These are phyloP conservation scores for Neltuma alba DNA, from an alignment of 306 rosid species.

Conservation along the genomic window DNA sequence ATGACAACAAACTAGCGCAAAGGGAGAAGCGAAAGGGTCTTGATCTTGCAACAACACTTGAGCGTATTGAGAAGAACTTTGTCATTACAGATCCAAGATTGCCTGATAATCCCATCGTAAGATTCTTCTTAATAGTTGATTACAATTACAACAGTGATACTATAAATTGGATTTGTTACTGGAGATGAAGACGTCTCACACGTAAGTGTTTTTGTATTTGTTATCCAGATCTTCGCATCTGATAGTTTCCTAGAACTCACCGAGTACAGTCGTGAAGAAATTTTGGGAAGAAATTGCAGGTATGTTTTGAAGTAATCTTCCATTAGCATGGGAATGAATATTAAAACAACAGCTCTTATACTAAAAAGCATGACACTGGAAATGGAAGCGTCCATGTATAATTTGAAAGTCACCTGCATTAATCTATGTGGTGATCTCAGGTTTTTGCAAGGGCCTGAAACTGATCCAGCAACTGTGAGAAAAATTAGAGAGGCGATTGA, in stretches of 20 bases:
- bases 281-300: constrained; percentile 99
- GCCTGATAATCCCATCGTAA: constrained; percentile 98
- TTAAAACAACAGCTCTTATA: not conserved
- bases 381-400: not conserved
- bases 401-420: constrained; percentile 19
- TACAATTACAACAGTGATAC: not conserved
- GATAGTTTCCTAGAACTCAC: constrained; percentile 98
- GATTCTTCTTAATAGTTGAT: constrained; percentile 28
- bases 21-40: constrained; percentile 94
- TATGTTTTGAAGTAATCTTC: constrained; percentile 31
- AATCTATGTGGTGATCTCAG: constrained; percentile 48
- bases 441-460: constrained; percentile 97
- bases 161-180: constrained; percentile 10
- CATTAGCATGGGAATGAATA: constrained; percentile 1
- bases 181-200: constrained; percentile 16
- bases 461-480: constrained; percentile 86
- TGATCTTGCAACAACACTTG: constrained; percentile 97
- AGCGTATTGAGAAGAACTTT: constrained; percentile 96
- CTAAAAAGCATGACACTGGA: not conserved
- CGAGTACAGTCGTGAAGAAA: constrained; percentile 96
- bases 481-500: constrained; percentile 92
- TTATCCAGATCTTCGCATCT: constrained; percentile 89
- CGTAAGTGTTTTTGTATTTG: constrained; percentile 29
- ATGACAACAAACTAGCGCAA: constrained; percentile 61
- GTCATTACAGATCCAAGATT: constrained; percentile 99